Percentiles rank a stretch among this genome's conserved stretches.
These are phyloP conservation scores for Trametes cingulata DNA, from an alignment of 768 basidiomycete species.

Conservation along the genomic window DNA sequence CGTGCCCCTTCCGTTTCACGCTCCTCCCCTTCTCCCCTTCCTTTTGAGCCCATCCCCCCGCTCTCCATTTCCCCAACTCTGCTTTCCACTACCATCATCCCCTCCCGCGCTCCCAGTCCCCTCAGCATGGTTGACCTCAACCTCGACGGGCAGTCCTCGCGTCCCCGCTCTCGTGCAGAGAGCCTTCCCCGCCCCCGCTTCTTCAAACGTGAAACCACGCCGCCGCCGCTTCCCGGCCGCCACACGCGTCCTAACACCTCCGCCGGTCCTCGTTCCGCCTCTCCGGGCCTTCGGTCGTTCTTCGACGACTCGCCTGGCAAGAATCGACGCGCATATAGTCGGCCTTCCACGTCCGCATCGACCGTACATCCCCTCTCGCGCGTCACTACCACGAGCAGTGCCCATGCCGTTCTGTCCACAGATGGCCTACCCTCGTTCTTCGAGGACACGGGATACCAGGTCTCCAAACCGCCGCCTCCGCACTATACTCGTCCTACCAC, in stretches of 20 bases:
- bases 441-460: constrained; percentile 19
- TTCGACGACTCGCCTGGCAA: constrained; percentile 19
- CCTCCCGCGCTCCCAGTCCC: constrained; percentile 10
- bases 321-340: constrained; percentile 15
- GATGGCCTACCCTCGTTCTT: constrained; percentile 22
- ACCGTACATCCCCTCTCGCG: constrained; percentile 6
- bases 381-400: constrained; percentile 6
- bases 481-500: constrained; percentile 22
- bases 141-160: constrained; percentile 9
- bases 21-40: constrained; percentile 13
- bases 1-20: constrained; percentile 16
- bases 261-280: background rate
- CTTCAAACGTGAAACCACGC: constrained; percentile 16
- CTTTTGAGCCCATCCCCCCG: constrained; percentile 16
- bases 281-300: constrained; percentile 18
- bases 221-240: constrained; percentile 4
- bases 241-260: constrained; percentile 11
- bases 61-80: constrained; percentile 19
- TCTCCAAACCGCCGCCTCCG: constrained; percentile 7
- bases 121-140: constrained; percentile 18
- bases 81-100: constrained; percentile 3
- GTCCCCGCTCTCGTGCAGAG: constrained; percentile 14
- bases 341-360: constrained; percentile 12
- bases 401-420: background rate
- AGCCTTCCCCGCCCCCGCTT: constrained; percentile 16